A percentile compares a stretch with the other conserved stretches of the same genome.
Evolutionary conservation across 768 basidiomycete genomes (phyloP).

Genomic region (Agaricus blazei): DNA sequence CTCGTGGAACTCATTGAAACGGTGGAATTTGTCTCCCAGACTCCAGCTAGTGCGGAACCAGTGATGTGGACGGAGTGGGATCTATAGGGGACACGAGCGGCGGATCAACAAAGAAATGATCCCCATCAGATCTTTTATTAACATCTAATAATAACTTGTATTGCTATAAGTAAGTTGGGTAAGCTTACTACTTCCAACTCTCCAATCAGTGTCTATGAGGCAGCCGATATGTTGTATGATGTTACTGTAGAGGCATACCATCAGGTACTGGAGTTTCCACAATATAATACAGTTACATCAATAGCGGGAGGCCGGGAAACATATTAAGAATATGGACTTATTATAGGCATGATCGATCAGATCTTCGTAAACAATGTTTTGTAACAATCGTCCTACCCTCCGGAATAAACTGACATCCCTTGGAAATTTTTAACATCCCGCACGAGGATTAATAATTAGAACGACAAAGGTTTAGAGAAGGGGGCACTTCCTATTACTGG

Average conservation of each 20-base stretch:
- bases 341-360: too few species aligned
- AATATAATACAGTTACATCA: too few species aligned
- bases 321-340: too few species aligned
- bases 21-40: conserved; percentile 41
- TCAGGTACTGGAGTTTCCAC: neutral
- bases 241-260: neutral
- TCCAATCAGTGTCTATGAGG: neutral
- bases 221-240: neutral
- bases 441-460: neutral
- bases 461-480: neutral
- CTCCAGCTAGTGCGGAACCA: conserved; percentile 16
- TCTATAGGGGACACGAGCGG: conserved; percentile 30
- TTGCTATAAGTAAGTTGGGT: neutral
- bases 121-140: neutral
- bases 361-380: neutral
- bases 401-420: conserved; percentile 29
- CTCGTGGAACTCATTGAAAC: conserved; percentile 71
- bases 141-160: neutral
- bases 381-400: conserved; percentile 6
- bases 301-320: too few species aligned
- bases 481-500: conserved; percentile 29
- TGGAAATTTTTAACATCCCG: conserved; percentile 28
- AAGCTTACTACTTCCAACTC: neutral
- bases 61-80: conserved; percentile 75
- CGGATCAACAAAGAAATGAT: neutral